A percentile compares a stretch with the other conserved stretches of the same genome.
Evolutionary conservation across 1,284 basidiomycete species (phyloP).

Genomic region (Marasmius sp.): DNA sequence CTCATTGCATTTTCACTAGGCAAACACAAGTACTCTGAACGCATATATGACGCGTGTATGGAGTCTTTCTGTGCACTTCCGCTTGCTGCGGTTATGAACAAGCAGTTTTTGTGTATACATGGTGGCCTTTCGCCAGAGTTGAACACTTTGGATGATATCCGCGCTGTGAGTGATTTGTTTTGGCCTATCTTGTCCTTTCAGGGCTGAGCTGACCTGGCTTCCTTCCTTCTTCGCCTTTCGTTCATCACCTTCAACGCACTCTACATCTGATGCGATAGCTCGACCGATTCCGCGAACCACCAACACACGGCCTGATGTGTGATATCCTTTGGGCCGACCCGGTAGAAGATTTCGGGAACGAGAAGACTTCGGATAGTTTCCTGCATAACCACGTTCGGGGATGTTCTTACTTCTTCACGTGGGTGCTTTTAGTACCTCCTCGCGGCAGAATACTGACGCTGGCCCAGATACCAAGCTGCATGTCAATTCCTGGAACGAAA

Average conservation of each 20-base stretch:
- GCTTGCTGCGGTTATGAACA: constrained; percentile 94
- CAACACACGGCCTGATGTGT: constrained; percentile 93
- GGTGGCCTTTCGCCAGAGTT: constrained; percentile 91
- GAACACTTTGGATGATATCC: constrained; percentile 88
- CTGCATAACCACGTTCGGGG: constrained; percentile 93
- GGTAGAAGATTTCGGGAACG: constrained; percentile 90
- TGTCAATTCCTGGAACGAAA: constrained; percentile 94
- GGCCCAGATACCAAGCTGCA: constrained; percentile 81
- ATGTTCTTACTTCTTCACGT: constrained; percentile 97
- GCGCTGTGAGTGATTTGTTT: constrained; percentile 49
- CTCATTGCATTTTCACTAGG: constrained; percentile 41
- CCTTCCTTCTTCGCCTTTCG: neutral
- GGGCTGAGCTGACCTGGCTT: too few species aligned
- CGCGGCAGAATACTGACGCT: constrained; percentile 4
- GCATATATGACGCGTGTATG: constrained; percentile 90
- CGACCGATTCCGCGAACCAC: constrained; percentile 93
- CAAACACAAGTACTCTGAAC: constrained; percentile 93
- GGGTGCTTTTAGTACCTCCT: constrained; percentile 24
- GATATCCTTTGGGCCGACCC: constrained; percentile 96
- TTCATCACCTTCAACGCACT: neutral
- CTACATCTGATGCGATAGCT: constrained; percentile 48
- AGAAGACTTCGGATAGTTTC: constrained; percentile 86
- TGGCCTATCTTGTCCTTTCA: too few species aligned
- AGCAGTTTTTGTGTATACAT: constrained; percentile 95
- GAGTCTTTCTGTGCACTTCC: constrained; percentile 92